Evolutionary conservation across 768 basidiomycete species (phyloP), one percentile per base, ranked within the genome.

Genomic region (Glaciozyma martinii): DNA sequence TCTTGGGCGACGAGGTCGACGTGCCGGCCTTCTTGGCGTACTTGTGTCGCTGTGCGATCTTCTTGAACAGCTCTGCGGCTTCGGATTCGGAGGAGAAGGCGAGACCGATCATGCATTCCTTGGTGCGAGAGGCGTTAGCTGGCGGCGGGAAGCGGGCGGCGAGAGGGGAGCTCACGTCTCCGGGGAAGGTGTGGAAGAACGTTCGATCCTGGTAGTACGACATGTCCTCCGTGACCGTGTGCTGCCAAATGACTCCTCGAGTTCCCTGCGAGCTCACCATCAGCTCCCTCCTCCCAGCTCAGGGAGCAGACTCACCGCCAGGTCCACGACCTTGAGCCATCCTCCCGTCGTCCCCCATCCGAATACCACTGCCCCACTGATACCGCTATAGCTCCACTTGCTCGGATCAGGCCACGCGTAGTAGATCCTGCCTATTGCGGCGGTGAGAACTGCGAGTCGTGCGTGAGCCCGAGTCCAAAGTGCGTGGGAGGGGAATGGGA

Each of bases 61-160:
- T 70, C 79, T 97, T 95, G 79, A 83, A 84, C 65, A 98, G 85
- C 16, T 82, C 78, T 74, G 84, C 85, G 1, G 92, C 94, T 70
- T 97, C 94, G 7, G 80, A 76, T 76, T 93, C 90, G 50, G 90
- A 85, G 3, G 88, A 82, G 72, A 95, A 97, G 37, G 93, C 89
- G 64, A 98, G 81, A 4, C 89, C 92, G 71, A 98, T 83, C 85
- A 89, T 89, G 73, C 89, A 90, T 67, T 86, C 82, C 92, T 95
- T 74, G 59, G 43, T 59, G 56, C 2, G 25, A 12, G 46, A 9
- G 5, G 27, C 16, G 16, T n/a, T 12, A 27, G 53, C 15, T 33
- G 16, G 25, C 7, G 25, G 27, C 6, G 25, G 25, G n/a, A 37
- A 21, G 9, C 18, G 29, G 37, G 42, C n/a, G n/a, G 32, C 8